Evolutionary conservation across 768 basidiomycete genomes (phyloP).

Genomic region (Strobilomyces confusus): DNA sequence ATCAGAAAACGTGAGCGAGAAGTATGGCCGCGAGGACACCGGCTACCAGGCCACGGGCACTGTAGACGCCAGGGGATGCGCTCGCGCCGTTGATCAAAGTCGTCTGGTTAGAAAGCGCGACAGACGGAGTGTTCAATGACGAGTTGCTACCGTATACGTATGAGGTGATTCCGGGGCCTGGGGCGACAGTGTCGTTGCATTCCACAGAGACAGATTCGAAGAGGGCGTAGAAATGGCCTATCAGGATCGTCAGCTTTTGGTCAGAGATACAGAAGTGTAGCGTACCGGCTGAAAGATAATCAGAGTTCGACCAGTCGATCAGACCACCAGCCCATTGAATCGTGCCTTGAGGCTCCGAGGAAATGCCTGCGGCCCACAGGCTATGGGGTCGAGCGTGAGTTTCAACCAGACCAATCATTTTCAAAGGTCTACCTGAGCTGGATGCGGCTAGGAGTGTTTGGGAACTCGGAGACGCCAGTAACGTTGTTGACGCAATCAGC

Average conservation of each 20-base stretch:
- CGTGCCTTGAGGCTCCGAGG: conserved; percentile 57
- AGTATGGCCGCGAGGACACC: conserved; percentile 10
- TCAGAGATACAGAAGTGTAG: neutral
- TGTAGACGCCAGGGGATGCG: conserved; percentile 4
- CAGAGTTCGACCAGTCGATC: conserved; percentile 79
- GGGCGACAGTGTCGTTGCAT: conserved; percentile 50
- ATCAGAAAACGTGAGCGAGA: conserved; percentile 21
- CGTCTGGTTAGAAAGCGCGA: conserved; percentile 57
- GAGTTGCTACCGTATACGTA: conserved; percentile 62
- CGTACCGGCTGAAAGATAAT: conserved; percentile 63
- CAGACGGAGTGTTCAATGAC: conserved; percentile 46
- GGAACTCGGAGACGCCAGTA: conserved; percentile 61
- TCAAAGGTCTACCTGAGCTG: conserved; percentile 60
- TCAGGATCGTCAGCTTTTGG: neutral
- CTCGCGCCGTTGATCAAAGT: conserved; percentile 45
- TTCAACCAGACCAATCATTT: neutral
- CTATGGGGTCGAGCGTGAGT: conserved; percentile 26
- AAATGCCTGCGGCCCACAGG: conserved; percentile 81
- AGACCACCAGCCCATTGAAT: conserved; percentile 78
- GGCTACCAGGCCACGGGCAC: conserved; percentile 14
- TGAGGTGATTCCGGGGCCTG: conserved; percentile 48
- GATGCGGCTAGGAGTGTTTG: conserved; percentile 74
- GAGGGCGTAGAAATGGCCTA: conserved; percentile 69
- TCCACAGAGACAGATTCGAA: conserved; percentile 59
- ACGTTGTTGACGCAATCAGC: conserved; percentile 47